Conservation (phyloP, 2,329 filamentous ascomycete species). For the Cladophialophora exuberans region DNA sequence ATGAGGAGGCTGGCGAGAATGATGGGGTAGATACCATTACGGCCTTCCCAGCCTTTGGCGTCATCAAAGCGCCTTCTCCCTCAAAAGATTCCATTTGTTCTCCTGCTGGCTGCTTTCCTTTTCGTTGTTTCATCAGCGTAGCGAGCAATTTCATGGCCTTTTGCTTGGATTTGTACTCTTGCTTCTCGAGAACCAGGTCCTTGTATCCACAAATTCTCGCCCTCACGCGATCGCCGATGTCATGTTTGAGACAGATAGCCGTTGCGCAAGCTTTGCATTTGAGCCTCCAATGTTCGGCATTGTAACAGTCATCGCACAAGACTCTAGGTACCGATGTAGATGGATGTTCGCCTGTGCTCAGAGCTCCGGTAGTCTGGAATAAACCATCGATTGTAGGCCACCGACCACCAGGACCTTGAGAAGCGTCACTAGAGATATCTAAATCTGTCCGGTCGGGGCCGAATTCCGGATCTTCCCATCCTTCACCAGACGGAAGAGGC, state of each 20-base stretch:
- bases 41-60: conserved; percentile 1
- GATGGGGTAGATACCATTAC: not conserved
- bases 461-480: conserved; percentile 61
- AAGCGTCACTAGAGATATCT: conserved; percentile 10
- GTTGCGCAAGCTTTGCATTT: conserved; percentile 61
- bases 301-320: conserved; percentile 61
- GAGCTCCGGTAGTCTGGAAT: conserved; percentile 32
- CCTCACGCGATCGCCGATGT: conserved; percentile 57
- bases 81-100: not conserved
- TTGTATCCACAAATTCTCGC: conserved; percentile 61
- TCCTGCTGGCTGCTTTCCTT: conserved; percentile 29
- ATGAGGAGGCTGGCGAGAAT: not conserved
- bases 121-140: conserved; percentile 30
- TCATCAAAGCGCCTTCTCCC: not conserved
- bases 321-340: conserved; percentile 49
- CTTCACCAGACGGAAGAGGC: conserved; percentile 57
- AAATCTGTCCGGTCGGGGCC: conserved; percentile 21
- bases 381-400: conserved; percentile 49
- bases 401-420: conserved; percentile 28
- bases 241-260: conserved; percentile 62
- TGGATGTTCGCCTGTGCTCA: conserved; percentile 19
- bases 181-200: conserved; percentile 57
- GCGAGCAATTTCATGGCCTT: conserved; percentile 28
- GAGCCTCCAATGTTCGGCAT: conserved; percentile 63
- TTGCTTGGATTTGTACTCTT: conserved; percentile 37